Base-by-base conservation (phyloP, 495 filamentous ascomycete species). In the Penicillium lagena region DNA sequence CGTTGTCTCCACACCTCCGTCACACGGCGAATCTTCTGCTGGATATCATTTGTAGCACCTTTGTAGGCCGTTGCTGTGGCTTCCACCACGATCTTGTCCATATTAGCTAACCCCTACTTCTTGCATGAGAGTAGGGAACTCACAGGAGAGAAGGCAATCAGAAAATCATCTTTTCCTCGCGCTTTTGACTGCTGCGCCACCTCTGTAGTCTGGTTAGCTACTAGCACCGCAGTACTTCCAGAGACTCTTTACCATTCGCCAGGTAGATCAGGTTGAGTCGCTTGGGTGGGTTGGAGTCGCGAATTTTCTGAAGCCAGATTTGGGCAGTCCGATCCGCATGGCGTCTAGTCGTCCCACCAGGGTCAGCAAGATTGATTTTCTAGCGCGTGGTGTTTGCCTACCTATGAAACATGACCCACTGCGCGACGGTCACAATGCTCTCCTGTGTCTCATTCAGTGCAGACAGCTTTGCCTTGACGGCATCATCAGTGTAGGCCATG, bases 391-490 rank as follows among this genome's bases (percentile, higher is more conserved):
- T 36, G 43, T 46, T 50, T 43, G 35, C 68, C 55, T 85, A 95
- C 90, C 89, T 83, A 68, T 99, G 90, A 62, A 97, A 99, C 85
- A 97, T 89, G 45, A 99, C 87, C 94, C 94, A 99, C 84, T 96
- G 90, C 36, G 90, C 85, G 40, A 94, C 90, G 38, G 87, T 86
- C 37, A 94, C 88, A 55, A 97, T 95, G 68, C 87, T 89, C 53
- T 97, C 93, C 60, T 97, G 90, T 10, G 87, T 89, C 71, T 98
- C 93, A 68, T 95, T 95, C 37, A 99, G 78, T 33, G 88, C 83
- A 27, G 90, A 93, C 27, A 99, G 83, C 77, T 96, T 96, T 39
- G 93, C 86, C 52, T 86, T 79, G 14, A 97, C 88, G 29, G 87
- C 83, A 69, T 99, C 93, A 63, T 95, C 89, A 40, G 83, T 91